Base-by-base conservation (phyloP, 169 alveolate species). In the Cryptosporidium parvum region DNA sequence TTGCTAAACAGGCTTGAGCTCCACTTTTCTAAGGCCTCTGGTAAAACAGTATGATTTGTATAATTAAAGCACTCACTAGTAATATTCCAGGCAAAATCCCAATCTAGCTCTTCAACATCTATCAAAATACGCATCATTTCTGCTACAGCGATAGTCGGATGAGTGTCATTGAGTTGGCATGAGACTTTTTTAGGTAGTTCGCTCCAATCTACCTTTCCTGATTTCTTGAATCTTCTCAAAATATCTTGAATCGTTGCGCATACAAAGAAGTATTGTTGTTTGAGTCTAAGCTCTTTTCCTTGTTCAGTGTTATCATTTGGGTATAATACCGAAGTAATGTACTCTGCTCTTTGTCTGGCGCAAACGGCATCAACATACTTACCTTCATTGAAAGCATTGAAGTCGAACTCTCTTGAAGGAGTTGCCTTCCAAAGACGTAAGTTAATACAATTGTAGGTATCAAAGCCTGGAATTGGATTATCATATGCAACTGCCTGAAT, bases 11-110 rank as follows among this genome's bases (percentile, higher is more conserved):
- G 93, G 86, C 94, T 96, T 16, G 96, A 97, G 1, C 97, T 95
- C 99, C 99, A 97, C 92, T 95, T 96, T 86, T 97, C 99, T 52
- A 97, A 93, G 42, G 99, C 99, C 95, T 97, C 99, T 3, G 99
- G 99, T 85, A 97, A 91, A 37, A 97, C 98, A n/a, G 99, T 97
- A 86, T 97, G 99, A 89, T 97, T 97, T 37, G 99, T 97, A 93
- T 97, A 97, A 70, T 96, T 93, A 92, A 97, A 96, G 21, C 96
- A 94, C 68, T 92, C 71, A 71, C 92, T 70, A n/a, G 95, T 91
- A 29, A 97, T 92, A 58, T 95, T 95, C 98, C 98, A 96, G 26
- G 99, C 98, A 52, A 86, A 85, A 53, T 95, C 96, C 96, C 97
- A 96, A 53, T 94, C 96, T 37, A 96, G 93, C 53, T 93, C 93